Base-by-base conservation (phyloP, 192 early-diverging fungal species). In the Gaertneriomyces semiglobifer region DNA sequence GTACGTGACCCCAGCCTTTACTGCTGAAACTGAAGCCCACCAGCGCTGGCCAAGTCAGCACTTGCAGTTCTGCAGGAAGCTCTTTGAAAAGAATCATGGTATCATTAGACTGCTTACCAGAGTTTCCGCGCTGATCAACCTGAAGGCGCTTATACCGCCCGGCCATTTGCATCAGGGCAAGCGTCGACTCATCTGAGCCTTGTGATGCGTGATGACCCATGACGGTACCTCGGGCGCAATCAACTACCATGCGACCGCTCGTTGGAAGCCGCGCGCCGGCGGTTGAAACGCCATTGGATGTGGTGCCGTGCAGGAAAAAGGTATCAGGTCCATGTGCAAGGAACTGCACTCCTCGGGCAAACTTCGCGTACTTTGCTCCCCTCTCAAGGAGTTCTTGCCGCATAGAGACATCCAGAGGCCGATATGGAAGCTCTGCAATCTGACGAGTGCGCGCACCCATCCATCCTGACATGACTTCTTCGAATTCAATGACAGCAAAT, bases 1-100 rank as follows among this genome's bases (percentile, higher is more conserved):
- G 70, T 6, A 79, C 76, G 48, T 84, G 82, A 5, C 82, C 81
- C 82, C 82, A 84, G 6, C 73, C 58, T 70, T 84, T 84, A 53
- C 77, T 56, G 1, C 82, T 43, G 63, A 84, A 84, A 44, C 75
- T 78, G 68, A 84, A 84, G 9, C 78, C 82, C 43, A 84, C 80
- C 53, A 84, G 44, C 11, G 81, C 82, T 6, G 82, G 82, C 81
- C 82, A 73, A 40, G 69, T 66, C 38, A 73, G 45, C 38, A 60
- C n/a, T 39, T 58, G 55, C 45, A 80, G 54, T 38, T 66, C 50
- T 39, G 11, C 5, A 8, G 79, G 79, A 40, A 74, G 57, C 14
- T 56, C 18, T 3, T 19, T 41, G 14, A 71, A 45, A 11, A 75
- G 44, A 43, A 74, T 65, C 6, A 78, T 45, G 10, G 69, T 10